Evolutionary conservation across 2,329 filamentous ascomycete species (phyloP), one percentile per base, ranked within the genome.

Genomic region (Talaromyces sp.): DNA sequence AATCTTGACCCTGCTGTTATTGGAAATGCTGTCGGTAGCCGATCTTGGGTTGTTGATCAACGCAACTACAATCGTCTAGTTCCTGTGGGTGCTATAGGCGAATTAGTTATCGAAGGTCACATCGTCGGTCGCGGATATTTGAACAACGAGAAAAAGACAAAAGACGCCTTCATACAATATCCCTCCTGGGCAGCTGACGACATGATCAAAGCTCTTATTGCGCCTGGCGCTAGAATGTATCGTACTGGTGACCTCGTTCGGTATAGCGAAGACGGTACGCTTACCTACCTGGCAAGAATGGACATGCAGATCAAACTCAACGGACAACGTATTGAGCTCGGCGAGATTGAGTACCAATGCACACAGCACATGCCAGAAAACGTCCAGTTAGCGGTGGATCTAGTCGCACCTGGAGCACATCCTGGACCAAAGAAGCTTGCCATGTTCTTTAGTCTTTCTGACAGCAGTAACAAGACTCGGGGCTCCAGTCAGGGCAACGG

Each of bases 71-170:
- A 77, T 55, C 69, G 71, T 1, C 71, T 80, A 18, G 69, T 78
- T 1, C 76, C 80, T 0, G 68, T 81, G 3, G 81, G 81, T 7
- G 75, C 74, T 18, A 71, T 80, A 8, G 81, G 81, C 14, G 81
- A 83, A 65, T 65, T 83, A 58, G 67, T 81, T 0, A 63, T 83
- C 1, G 79, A 81, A 66, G 79, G 81, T 2, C 77, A 77, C 28
- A 77, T 76, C 21, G 71, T 83, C 12, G 79, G 74, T 1, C 73
- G 73, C 14, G 81, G 76, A 5, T 83, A 83, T 61, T 69, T 82
- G 39, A 73, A 73, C 16, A 70, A 76, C 40, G 68, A 67, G 25
- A 62, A 68, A 39, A 76, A 75, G 57, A 78, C 75, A 2, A 69
- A 68, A 25, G 67, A 71, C 4, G 69, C 68, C 0, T 78, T 78